These are phyloP conservation scores for Recurvomyces mirabilis DNA, from an alignment of 495 filamentous ascomycete species.

Conservation along the genomic window DNA sequence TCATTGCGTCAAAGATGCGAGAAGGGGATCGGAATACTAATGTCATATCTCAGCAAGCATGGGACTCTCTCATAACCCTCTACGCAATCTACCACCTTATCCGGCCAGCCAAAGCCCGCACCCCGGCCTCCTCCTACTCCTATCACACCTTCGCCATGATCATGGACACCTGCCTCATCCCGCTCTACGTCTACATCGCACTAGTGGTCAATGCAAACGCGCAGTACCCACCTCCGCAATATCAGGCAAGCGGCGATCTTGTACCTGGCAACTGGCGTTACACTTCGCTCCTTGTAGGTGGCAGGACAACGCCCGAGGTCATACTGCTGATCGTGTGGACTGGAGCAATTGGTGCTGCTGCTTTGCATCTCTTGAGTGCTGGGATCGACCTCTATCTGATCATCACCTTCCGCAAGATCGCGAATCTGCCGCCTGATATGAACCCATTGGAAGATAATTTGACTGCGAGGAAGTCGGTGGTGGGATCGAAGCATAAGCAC, in stretches of 20 bases:
- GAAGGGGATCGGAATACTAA: no score
- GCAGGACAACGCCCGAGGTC: conserved; percentile 36
- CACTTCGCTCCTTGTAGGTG: conserved; percentile 47
- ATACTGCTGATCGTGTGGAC: conserved; percentile 56
- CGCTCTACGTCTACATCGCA: conserved; percentile 65
- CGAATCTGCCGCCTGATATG: conserved; percentile 74
- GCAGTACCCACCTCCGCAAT: conserved; percentile 2
- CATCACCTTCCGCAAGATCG: conserved; percentile 68
- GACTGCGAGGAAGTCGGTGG: conserved; percentile 64
- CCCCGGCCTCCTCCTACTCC: conserved; percentile 65
- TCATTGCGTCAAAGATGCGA: no score
- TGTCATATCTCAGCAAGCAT: conserved; percentile 46
- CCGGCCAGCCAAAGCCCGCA: conserved; percentile 52
- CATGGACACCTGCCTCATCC: conserved; percentile 59
- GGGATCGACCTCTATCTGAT: conserved; percentile 58
- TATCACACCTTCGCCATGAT: conserved; percentile 72
- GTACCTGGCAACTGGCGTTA: conserved; percentile 41
- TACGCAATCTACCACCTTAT: conserved; percentile 72
- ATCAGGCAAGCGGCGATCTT: conserved; percentile 1
- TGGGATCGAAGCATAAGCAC: conserved; percentile 52
- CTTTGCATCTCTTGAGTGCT: conserved; percentile 59
- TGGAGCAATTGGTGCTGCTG: conserved; percentile 46
- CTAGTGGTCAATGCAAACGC: conserved; percentile 42
- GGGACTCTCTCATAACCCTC: conserved; percentile 54
- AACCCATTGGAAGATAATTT: conserved; percentile 81